Base-by-base conservation (phyloP, 1,284 basidiomycete species). In the Ceratorhiza oryzae-sativae region DNA sequence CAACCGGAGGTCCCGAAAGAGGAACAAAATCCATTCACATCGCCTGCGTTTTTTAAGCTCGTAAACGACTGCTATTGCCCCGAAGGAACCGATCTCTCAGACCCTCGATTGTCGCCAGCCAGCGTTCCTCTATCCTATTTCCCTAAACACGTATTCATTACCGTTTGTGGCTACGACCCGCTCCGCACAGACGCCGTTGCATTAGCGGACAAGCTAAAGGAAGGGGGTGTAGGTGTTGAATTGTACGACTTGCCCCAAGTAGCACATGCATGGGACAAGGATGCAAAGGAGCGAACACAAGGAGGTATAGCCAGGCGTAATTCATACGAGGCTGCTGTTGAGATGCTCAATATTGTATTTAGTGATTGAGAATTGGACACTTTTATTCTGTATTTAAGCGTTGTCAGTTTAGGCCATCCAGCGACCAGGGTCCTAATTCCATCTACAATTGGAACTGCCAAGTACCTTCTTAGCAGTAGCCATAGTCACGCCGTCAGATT, bases 101-200 rank as follows among this genome's bases (percentile, higher is more conserved):
- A 72, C 42, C 71, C 61, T 5, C 60, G 71, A 15, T 42, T 72
- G 20, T 72, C 71, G 0, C 61, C 71, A 10, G 34, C 23, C 41
- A 65, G 58, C 34, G 55, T 51, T 13, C 61, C 71, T 6, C 4
- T 51, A 12, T 45, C 61, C 18, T 30, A 6, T 6, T 62, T 72
- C 12, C 71, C 60, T 2, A 51, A 56, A 20, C 51, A 65, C n/a
- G 53, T 62, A 36, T 42, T 65, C 23, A 55, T 72, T 2, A 49
- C 63, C n/a, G 32, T 27, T 4, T 72, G 71, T 61, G 71, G 55
- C 41, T 62, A 65, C 32, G 71, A 72, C 27, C 55, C 49, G 9
- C 32, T 72, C 6, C 61, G 60, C 32, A 18, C 20, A 9, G 71
- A 72, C 13, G 51, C 30, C 25, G 34, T 49, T 15, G 71, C 27